Evolutionary conservation across 1,284 basidiomycete genomes (phyloP), one percentile per base, ranked within the genome.

Genomic region (Trichosporon faecale): DNA sequence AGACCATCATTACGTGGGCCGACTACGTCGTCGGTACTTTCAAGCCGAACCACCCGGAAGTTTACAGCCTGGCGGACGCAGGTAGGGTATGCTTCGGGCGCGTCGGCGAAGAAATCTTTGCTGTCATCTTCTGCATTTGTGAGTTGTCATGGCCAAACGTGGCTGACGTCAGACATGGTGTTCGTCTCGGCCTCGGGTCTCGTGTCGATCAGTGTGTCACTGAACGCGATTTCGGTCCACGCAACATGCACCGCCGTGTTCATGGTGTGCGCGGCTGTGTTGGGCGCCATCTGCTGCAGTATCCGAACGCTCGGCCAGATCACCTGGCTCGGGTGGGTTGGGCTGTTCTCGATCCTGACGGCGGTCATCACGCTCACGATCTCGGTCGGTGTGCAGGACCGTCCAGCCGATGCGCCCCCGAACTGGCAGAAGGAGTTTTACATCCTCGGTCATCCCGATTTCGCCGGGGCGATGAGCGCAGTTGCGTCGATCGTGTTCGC

Each of bases 211-310:
- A 78, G 80, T 7, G 79, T 82, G 64, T 81, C 83, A 0, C 74
- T 85, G 64, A 84, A 85, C 78, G 80, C 84, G 33, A 72, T 85
- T n/a, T 68, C 69, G 1, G 74, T 79, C 2, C 80, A 84, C 73
- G 81, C 73, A 2, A 74, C 78, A 0, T 84, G 83, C 72, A 83
- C 82, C 1, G 78, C 80, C 64, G 76, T 78, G 33, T 83, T 81
- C 49, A 75, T 78, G 12, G 76, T 76, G n/a, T 77, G 82, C 33
- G 77, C 76, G 2, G 73, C 76, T 21, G 65, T 81, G 68, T 44
- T 71, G 33, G 74, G 75, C 33, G 75, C 75, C 60, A n/a, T 75
- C 31, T 68, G 83, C 52, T 73, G 80, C 12, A 75, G 76, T 2
- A 74, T 84, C 46, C 80, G 79, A 23, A 83, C 80, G 0, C 77